These are phyloP conservation scores for Colletotrichum nymphaeae DNA, from an alignment of 2,329 filamentous ascomycete genomes.

Conservation along the genomic window DNA sequence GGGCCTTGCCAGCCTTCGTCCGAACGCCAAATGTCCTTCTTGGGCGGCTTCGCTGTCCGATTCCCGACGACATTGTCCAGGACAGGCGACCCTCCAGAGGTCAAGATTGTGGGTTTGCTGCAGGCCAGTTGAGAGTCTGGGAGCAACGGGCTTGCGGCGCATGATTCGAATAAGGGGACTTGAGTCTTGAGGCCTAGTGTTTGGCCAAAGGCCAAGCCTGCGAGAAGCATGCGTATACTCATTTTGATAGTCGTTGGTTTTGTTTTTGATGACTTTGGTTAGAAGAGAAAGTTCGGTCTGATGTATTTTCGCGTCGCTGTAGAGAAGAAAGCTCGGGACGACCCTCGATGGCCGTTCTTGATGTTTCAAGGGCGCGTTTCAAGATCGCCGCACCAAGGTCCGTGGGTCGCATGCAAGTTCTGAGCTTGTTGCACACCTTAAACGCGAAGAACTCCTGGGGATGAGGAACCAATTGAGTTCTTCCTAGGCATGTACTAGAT, in stretches of 20 bases:
- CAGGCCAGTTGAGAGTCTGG: slow-evolving; percentile 20
- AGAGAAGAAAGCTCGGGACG: background rate
- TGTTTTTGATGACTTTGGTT: background rate
- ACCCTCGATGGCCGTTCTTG: background rate
- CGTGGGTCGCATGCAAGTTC: background rate
- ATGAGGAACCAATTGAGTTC: no score
- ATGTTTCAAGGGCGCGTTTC: slow-evolving; percentile 35
- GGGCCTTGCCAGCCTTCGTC: slow-evolving; percentile 34
- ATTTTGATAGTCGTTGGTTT: background rate
- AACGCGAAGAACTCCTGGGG: background rate
- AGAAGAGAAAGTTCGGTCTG: background rate
- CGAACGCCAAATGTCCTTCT: slow-evolving; percentile 33
- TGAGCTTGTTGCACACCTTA: slow-evolving; percentile 18
- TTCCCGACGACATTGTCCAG: slow-evolving; percentile 1
- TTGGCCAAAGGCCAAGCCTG: background rate
- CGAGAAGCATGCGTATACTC: slow-evolving; percentile 13
- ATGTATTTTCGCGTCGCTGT: background rate
- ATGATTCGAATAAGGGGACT: slow-evolving; percentile 1
- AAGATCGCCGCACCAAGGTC: slow-evolving; percentile 24
- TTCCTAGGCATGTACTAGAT: no score
- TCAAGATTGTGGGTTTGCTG: background rate
- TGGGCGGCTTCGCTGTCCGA: slow-evolving; percentile 11
- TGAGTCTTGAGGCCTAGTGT: background rate
- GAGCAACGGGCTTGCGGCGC: slow-evolving; percentile 27
- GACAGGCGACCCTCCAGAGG: background rate